These are phyloP conservation scores for Penicillium angulare DNA, from an alignment of 495 filamentous ascomycete species.

Conservation along the genomic window DNA sequence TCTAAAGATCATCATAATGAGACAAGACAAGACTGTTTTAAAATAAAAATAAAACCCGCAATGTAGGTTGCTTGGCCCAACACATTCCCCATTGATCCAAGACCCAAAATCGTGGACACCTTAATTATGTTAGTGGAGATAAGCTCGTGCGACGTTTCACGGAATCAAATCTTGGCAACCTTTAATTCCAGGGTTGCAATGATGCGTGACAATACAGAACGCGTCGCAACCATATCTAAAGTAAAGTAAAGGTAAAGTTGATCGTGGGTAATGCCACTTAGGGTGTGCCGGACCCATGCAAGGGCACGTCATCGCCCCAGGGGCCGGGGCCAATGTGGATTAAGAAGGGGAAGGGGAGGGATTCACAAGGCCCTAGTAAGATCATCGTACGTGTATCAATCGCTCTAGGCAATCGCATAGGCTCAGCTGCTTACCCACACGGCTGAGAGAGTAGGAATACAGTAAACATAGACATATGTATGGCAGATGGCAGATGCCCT, in stretches of 20 bases:
- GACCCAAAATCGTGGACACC: constrained; percentile 16
- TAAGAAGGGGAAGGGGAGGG: too few relatives aligned
- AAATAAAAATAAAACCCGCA: too few relatives aligned
- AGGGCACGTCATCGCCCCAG: constrained; percentile 16
- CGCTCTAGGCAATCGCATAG: neutral
- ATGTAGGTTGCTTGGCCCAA: too few relatives aligned
- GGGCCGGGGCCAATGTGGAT: neutral
- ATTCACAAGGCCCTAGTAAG: constrained; percentile 1
- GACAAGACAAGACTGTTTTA: too few relatives aligned
- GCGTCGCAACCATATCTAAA: constrained; percentile 17
- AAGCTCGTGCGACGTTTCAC: constrained; percentile 48
- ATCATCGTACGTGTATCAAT: neutral
- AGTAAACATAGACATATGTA: neutral
- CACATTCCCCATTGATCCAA: constrained; percentile 17
- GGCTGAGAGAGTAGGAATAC: neutral
- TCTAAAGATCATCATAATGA: too few relatives aligned
- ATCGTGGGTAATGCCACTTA: constrained; percentile 4
- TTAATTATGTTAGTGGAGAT: constrained; percentile 46
- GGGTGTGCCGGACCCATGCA: constrained; percentile 7
- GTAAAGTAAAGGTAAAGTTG: constrained; percentile 16
- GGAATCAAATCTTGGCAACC: constrained; percentile 28
- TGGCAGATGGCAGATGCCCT: too few relatives aligned
- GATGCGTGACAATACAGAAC: constrained; percentile 24
- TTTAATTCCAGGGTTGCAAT: constrained; percentile 29
- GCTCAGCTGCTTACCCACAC: neutral